A percentile compares a stretch with the other conserved stretches of the same genome.
Evolutionary conservation across 805 yeast genomes (phyloP).

Genomic region (Metschnikowia cerradonensis): DNA sequence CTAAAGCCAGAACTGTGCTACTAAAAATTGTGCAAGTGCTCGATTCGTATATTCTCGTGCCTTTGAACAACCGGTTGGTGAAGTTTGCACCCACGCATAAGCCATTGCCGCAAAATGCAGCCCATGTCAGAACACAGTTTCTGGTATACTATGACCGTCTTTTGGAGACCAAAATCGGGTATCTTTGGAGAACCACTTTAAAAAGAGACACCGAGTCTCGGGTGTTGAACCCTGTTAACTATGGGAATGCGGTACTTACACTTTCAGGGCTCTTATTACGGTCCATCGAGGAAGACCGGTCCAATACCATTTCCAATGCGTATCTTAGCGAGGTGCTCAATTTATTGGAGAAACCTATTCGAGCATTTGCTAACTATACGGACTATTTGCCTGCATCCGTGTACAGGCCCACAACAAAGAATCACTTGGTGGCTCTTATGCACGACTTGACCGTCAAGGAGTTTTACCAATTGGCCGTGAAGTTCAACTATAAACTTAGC

Average conservation of each 20-base stretch:
- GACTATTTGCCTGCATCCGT: slow-evolving; percentile 43
- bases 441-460: slow-evolving; percentile 64
- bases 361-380: slow-evolving; percentile 35
- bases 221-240: slow-evolving; percentile 52
- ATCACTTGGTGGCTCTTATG: slow-evolving; percentile 48
- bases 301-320: slow-evolving; percentile 47
- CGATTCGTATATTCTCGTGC: background rate
- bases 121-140: background rate
- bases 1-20: background rate
- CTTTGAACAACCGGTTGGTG: slow-evolving; percentile 1
- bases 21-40: background rate
- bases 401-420: slow-evolving; percentile 24
- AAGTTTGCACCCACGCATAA: background rate
- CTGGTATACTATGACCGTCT: slow-evolving; percentile 22
- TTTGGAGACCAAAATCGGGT: slow-evolving; percentile 31
- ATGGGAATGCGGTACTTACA: slow-evolving; percentile 62
- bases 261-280: slow-evolving; percentile 54
- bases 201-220: slow-evolving; percentile 57
- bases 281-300: slow-evolving; percentile 63
- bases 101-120: background rate
- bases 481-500: slow-evolving; percentile 58
- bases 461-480: slow-evolving; percentile 60
- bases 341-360: slow-evolving; percentile 55
- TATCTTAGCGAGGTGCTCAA: slow-evolving; percentile 56
- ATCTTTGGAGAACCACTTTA: slow-evolving; percentile 35